Evolutionary conservation across 2,329 filamentous ascomycete species (phyloP).

Genomic region (Scedosporium minutisporum): DNA sequence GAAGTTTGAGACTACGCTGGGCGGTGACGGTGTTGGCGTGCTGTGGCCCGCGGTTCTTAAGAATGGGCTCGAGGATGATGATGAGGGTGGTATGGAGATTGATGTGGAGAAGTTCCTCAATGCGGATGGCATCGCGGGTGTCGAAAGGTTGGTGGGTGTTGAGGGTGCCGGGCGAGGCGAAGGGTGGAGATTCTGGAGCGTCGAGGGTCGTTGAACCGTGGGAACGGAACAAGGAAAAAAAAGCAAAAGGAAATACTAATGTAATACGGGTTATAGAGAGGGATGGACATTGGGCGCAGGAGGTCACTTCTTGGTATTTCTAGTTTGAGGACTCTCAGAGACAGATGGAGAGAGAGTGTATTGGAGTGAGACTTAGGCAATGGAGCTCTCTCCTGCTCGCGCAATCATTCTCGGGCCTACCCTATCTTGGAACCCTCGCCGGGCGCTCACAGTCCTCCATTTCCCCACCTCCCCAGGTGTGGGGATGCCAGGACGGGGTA

Average conservation of each 20-base stretch:
- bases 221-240: neutral
- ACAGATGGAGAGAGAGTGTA: neutral
- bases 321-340: neutral
- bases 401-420: too few relatives aligned
- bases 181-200: conserved; percentile 81
- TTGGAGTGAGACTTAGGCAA: too few relatives aligned
- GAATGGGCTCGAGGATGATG: conserved; percentile 70
- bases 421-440: neutral
- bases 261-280: conserved; percentile 1
- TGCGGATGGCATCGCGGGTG: conserved; percentile 72
- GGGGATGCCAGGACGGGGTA: neutral
- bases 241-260: neutral
- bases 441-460: neutral
- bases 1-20: conserved; percentile 81
- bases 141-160: conserved; percentile 81
- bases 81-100: conserved; percentile 81
- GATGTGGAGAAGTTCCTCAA: conserved; percentile 75
- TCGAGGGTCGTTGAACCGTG: conserved; percentile 31
- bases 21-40: conserved; percentile 87
- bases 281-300: neutral
- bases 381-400: too few relatives aligned
- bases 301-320: neutral
- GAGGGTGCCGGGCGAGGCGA: conserved; percentile 58
- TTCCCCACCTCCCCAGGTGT: neutral
- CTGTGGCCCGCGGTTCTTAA: conserved; percentile 86